Evolutionary conservation across 352 stramenopile genomes (phyloP).

Genomic region (Phytophthora palmivora): DNA sequence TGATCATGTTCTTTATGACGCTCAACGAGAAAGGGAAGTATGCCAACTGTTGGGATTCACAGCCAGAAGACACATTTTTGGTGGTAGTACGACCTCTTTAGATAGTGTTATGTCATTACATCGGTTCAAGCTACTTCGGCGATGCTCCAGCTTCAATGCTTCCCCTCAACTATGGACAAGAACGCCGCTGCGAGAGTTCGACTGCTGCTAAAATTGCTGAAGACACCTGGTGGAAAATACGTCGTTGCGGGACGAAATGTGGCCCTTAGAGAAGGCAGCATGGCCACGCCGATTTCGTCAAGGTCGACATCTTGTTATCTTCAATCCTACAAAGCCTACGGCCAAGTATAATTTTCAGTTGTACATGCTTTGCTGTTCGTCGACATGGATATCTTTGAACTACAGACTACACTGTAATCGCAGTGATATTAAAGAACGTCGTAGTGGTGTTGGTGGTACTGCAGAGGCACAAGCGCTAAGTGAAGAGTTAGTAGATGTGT

Average conservation of each 20-base stretch:
- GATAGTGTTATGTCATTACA: not conserved
- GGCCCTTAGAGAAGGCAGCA: slow-evolving; percentile 12
- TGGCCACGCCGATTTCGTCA: slow-evolving; percentile 6
- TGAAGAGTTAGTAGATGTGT: slow-evolving; percentile 6
- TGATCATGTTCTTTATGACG: no score
- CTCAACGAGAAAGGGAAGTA: no score
- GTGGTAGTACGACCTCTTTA: no score
- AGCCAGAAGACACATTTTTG: no score
- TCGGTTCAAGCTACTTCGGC: not conserved
- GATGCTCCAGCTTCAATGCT: not conserved
- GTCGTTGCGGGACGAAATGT: slow-evolving; percentile 1
- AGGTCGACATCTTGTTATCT: slow-evolving; percentile 9
- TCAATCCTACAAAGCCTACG: slow-evolving; percentile 16
- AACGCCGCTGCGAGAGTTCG: not conserved
- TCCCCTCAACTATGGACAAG: not conserved
- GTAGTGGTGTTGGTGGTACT: slow-evolving; percentile 1
- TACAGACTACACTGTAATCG: slow-evolving; percentile 2
- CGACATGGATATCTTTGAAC: not conserved
- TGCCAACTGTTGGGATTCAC: no score
- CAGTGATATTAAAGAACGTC: not conserved
- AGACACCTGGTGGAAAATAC: not conserved
- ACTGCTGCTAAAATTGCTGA: not conserved
- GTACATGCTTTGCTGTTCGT: not conserved
- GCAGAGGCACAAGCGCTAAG: not conserved
- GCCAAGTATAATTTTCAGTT: slow-evolving; percentile 24